Conservation (phyloP, 2,329 filamentous ascomycete species). For the Tolypocladium album region DNA sequence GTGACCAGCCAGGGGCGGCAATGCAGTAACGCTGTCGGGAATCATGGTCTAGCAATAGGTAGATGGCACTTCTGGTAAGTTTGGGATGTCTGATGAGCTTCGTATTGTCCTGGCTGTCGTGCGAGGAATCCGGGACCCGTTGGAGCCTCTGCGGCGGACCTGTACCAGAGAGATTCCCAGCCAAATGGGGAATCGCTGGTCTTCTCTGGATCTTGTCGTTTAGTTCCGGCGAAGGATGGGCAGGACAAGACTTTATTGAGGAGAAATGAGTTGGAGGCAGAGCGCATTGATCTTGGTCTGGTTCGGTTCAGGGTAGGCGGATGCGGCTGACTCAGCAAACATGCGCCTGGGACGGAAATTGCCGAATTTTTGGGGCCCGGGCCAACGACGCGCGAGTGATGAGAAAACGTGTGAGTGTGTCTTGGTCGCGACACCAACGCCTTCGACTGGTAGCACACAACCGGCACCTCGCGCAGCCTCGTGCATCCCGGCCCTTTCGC, state of each 20-base stretch:
- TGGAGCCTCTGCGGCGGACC: background rate
- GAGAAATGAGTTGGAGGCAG: background rate
- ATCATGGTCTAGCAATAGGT: no score
- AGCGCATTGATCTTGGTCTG: background rate
- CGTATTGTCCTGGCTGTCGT: no score
- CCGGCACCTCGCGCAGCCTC: background rate
- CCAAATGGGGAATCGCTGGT: no score
- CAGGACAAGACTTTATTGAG: no score
- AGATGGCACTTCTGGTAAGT: no score
- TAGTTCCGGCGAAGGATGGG: no score
- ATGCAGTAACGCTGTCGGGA: no score
- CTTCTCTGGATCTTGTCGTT: no score
- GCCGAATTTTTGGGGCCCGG: slow-evolving; percentile 7
- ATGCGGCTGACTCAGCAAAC: background rate
- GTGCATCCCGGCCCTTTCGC: background rate
- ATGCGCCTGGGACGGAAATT: background rate
- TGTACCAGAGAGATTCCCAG: background rate
- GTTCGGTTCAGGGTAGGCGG: background rate
- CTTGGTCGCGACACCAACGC: slow-evolving; percentile 7
- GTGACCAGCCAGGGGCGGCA: no score
- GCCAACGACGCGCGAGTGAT: slow-evolving; percentile 7
- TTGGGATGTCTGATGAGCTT: no score
- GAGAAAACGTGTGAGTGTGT: slow-evolving; percentile 6
- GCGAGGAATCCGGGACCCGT: background rate
- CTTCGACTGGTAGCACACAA: background rate